These are phyloP conservation scores for Entelexis paramagnoliae DNA, from an alignment of 1,139 yeast species.

Conservation along the genomic window DNA sequence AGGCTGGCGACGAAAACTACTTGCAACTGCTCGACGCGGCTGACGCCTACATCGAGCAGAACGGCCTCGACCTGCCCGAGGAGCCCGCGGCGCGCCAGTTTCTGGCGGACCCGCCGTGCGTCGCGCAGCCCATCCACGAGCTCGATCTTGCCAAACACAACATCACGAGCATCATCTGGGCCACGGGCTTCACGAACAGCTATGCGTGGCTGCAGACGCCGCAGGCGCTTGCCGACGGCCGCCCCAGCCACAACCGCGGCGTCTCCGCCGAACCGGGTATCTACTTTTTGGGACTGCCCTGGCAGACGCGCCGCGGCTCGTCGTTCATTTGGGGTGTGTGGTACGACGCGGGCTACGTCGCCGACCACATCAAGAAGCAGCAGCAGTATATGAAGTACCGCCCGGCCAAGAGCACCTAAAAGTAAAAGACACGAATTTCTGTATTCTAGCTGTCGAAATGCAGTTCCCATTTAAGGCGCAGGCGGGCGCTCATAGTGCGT, in stretches of 20 bases:
- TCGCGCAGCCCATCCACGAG: conserved; percentile 12
- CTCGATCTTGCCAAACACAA: conserved; percentile 11
- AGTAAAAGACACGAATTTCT: too few relatives aligned
- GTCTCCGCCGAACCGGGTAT: conserved; percentile 19
- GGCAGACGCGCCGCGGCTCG: conserved; percentile 23
- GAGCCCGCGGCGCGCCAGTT: conserved; percentile 17
- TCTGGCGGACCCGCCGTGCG: conserved; percentile 15
- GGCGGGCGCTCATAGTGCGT: too few relatives aligned
- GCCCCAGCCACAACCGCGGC: conserved; percentile 20
- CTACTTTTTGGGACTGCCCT: conserved; percentile 21
- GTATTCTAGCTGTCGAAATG: too few relatives aligned
- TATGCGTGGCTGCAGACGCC: conserved; percentile 17
- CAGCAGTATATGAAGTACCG: conserved; percentile 12
- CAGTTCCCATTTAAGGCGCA: too few relatives aligned
- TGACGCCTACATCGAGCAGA: conserved; percentile 13
- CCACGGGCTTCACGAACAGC: conserved; percentile 20
- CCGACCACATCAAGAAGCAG: conserved; percentile 19
- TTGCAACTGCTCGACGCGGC: conserved; percentile 16
- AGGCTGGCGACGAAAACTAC: conserved; percentile 18
- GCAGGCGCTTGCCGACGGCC: conserved; percentile 10
- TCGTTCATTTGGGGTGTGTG: conserved; percentile 23
- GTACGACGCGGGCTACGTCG: conserved; percentile 20
- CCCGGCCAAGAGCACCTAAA: neutral
- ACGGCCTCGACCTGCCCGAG: conserved; percentile 19
- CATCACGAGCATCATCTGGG: conserved; percentile 20